Evolutionary conservation across 805 yeast species (phyloP), one percentile per base, ranked within the genome.

Genomic region (Starmerella davenportii): DNA sequence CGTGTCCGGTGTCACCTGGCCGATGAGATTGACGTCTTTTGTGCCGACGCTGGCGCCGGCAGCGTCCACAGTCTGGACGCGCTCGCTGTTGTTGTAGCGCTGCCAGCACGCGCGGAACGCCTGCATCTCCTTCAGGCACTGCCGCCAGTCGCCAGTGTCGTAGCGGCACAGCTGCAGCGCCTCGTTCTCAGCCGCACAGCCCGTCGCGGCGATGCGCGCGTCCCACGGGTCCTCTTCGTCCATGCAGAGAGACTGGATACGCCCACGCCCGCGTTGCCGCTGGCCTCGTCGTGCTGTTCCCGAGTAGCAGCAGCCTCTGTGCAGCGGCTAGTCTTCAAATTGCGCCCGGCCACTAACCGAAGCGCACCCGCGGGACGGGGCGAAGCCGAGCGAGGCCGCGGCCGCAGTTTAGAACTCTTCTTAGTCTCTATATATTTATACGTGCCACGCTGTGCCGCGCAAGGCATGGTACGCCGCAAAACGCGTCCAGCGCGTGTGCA

Each of bases 91-190:
- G 30, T 70, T 68, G 51, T 72, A 62, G 14, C 43, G 50, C 7
- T 59, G 66, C 84, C 84, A 76, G 57, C 85, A 76, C 39, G 66
- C 61, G 38, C 67, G 64, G 51, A 76, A 75, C 14, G 66, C 69
- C 25, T 60, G 59, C 78, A 72, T 67, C 53, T 79, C 90, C 16
- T 60, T 58, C 2, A 70, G 54, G 46, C 92, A 79, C 49, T 72
- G 58, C 38, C 92, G 59, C 93, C 93, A 80, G 52, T 80, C 92
- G 21, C 72, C 72, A 1, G 75, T 76, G 42, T 79, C 92, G 3
- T 82, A 84, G 52, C 77, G 84, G 48, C 93, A 80, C 25, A 79
- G 57, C 38, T 76, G 80, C 24, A 80, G 59, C 14, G 70, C 70
- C 51, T 74, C 56, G 49, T 80, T 80, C 51, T 80, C 85, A 23